phyloP scores from a whole-genome alignment of 2,329 filamentous ascomycete genomes.

The Sporothrix brasiliensis region DNA sequence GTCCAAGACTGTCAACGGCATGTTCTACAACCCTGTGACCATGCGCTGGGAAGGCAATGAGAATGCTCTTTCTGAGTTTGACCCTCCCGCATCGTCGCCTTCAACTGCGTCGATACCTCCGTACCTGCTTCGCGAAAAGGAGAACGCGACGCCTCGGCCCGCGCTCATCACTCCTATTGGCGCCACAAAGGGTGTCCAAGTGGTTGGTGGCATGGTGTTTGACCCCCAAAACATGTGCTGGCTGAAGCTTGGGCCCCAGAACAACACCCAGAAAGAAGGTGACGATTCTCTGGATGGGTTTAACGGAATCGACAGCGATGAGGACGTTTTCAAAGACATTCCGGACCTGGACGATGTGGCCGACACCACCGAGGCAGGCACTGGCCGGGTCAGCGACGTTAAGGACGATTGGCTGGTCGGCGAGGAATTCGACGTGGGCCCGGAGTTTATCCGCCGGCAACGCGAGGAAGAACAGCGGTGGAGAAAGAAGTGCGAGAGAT shows the following conservation, averaged over 20 bases:
- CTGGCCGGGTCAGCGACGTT: slow-evolving; percentile 61
- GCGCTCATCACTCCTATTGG: slow-evolving; percentile 92
- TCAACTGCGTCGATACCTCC: slow-evolving; percentile 53
- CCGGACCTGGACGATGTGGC: slow-evolving; percentile 80
- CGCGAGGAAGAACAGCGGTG: slow-evolving; percentile 90
- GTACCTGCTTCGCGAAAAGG: slow-evolving; percentile 56
- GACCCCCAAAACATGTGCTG: slow-evolving; percentile 97
- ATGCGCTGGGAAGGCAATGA: slow-evolving; percentile 97
- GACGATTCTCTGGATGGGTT: slow-evolving; percentile 65
- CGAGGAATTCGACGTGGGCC: slow-evolving; percentile 96
- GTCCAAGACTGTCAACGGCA: slow-evolving; percentile 85
- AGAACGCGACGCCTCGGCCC: slow-evolving; percentile 63
- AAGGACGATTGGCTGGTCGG: slow-evolving; percentile 83
- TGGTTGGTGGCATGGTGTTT: slow-evolving; percentile 98
- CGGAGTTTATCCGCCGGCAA: slow-evolving; percentile 87
- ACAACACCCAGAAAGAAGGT: slow-evolving; percentile 49
- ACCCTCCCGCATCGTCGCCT: slow-evolving; percentile 61
- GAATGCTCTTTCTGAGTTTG: slow-evolving; percentile 78
- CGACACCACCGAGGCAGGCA: slow-evolving; percentile 53
- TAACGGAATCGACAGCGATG: slow-evolving; percentile 78
- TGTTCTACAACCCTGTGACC: slow-evolving; percentile 88
- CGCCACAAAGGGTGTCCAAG: slow-evolving; percentile 81
- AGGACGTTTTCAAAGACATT: slow-evolving; percentile 93
- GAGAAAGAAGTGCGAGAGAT: slow-evolving; percentile 83
- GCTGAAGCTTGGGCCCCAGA: slow-evolving; percentile 71